Evolutionary conservation across 108 stramenopile genomes (phyloP).

Genomic region (Pseudonitzschia pungens): DNA sequence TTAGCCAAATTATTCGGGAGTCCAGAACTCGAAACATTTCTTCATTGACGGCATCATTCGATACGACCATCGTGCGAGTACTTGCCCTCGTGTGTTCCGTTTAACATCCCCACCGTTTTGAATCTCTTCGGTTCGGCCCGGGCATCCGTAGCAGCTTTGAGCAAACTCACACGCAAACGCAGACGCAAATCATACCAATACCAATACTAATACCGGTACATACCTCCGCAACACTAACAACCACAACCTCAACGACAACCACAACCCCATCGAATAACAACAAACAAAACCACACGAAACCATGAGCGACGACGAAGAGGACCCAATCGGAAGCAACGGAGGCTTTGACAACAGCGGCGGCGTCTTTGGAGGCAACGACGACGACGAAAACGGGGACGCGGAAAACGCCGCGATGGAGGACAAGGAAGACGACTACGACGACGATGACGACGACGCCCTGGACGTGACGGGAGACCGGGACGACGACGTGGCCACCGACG

Average conservation of each 20-base stretch:
- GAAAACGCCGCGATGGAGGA: conserved; percentile 42
- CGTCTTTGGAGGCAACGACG: conserved; percentile 57
- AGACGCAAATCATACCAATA: no score
- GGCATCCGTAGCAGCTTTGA: no score
- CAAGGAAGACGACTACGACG: conserved; percentile 40
- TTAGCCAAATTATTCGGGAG: no score
- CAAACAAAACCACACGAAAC: background rate
- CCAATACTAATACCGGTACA: no score
- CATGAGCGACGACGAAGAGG: conserved; percentile 84
- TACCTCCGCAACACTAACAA: background rate
- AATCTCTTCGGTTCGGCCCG: no score
- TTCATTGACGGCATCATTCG: no score
- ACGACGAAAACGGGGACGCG: conserved; percentile 38
- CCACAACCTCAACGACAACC: background rate
- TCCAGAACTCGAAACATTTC: no score
- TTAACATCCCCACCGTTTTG: no score
- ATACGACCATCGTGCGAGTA: no score
- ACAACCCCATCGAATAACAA: no score
- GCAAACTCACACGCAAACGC: no score
- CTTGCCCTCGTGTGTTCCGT: no score
- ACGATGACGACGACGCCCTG: conserved; percentile 50
- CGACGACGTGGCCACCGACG: conserved; percentile 47
- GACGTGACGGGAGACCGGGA: conserved; percentile 79
- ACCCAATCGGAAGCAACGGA: conserved; percentile 65
- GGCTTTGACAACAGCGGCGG: conserved; percentile 85